Conservation (phyloP, 2,329 filamentous ascomycete genomes). For the Ophiostoma populinum region DNA sequence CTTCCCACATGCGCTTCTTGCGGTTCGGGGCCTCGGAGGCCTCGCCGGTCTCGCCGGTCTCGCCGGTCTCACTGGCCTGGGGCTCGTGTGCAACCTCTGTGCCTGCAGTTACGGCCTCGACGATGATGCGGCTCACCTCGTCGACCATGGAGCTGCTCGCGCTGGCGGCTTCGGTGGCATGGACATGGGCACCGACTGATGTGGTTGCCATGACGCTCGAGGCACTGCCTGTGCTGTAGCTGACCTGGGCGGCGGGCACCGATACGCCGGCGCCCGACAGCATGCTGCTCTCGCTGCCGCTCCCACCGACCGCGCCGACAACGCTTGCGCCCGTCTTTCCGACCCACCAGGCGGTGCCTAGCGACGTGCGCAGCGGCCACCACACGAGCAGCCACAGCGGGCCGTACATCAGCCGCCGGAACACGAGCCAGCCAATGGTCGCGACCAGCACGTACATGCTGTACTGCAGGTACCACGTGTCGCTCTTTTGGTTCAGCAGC, state of each 20-base stretch:
- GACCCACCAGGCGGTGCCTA: conserved; percentile 27
- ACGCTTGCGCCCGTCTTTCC: conserved; percentile 26
- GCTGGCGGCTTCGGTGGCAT: conserved; percentile 5
- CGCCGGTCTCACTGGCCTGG: too few relatives aligned
- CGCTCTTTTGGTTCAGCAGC: conserved; percentile 77
- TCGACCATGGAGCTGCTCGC: conserved; percentile 26
- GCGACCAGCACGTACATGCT: conserved; percentile 65
- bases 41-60: background rate
- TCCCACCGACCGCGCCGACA: conserved; percentile 11
- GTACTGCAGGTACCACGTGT: conserved; percentile 94
- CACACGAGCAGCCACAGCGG: conserved; percentile 81
- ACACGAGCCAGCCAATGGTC: conserved; percentile 74
- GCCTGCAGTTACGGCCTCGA: conserved; percentile 14
- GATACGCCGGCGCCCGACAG: too few relatives aligned
- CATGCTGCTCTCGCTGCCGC: background rate
- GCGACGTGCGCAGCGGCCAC: conserved; percentile 42
- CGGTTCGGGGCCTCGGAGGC: conserved; percentile 26
- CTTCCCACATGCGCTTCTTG: conserved; percentile 46
- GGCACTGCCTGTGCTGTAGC: too few relatives aligned
- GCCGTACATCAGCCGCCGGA: conserved; percentile 70
- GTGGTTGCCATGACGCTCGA: conserved; percentile 11
- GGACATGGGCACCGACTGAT: conserved; percentile 4
- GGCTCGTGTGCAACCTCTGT: too few relatives aligned
- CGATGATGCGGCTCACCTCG: conserved; percentile 37
- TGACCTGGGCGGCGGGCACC: background rate